phyloP scores from a whole-genome alignment of 148 eudicot species.

The Fagopyrum tataricum region DNA sequence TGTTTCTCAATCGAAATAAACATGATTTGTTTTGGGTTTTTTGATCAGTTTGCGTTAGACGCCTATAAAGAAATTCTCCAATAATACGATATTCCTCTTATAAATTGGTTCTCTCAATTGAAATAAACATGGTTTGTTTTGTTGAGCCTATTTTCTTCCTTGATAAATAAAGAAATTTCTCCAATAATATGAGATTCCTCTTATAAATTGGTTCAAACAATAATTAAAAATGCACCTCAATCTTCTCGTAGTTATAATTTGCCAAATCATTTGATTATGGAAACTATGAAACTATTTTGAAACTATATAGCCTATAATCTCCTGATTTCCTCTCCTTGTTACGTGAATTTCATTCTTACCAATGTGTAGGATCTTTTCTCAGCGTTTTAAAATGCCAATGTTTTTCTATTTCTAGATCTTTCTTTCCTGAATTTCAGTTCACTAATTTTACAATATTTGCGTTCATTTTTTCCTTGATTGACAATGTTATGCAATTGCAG shows the following conservation, averaged over 20 bases:
- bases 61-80: too few species aligned
- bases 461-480: neutral
- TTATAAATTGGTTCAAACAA: neutral
- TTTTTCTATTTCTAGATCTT: neutral
- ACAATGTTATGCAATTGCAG: constrained; percentile 28
- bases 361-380: neutral
- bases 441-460: too few species aligned
- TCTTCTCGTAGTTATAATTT: neutral
- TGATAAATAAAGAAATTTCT: neutral
- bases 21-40: too few species aligned
- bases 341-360: neutral
- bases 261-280: neutral
- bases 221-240: neutral
- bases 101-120: neutral
- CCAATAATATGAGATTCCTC: neutral
- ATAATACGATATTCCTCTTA: too few species aligned
- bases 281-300: neutral
- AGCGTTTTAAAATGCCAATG: neutral
- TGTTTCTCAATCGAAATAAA: neutral
- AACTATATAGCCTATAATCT: neutral
- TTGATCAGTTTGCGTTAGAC: too few species aligned
- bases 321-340: neutral
- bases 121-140: neutral
- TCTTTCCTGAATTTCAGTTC: neutral
- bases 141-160: neutral